Conservation (phyloP, 2,329 filamentous ascomycete genomes). For the Neonectria magnoliae region DNA sequence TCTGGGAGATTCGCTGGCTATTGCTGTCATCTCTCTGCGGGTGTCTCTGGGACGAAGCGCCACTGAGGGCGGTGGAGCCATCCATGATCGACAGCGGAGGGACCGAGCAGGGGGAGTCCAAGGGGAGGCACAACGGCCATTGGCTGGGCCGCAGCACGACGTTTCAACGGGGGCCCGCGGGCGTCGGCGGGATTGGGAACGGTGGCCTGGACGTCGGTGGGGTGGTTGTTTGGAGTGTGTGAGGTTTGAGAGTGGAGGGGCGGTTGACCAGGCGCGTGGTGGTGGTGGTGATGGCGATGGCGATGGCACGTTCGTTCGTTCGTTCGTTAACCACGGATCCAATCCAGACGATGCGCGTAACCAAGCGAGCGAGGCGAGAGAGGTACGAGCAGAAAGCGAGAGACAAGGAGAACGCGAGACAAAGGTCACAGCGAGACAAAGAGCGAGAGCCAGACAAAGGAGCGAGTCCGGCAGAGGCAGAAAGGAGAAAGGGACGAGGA, state of each 20-base stretch:
- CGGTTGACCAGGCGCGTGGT: slow-evolving; percentile 10
- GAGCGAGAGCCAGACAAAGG: background rate
- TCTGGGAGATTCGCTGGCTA: background rate
- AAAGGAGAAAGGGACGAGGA: background rate
- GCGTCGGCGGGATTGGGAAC: slow-evolving; percentile 17
- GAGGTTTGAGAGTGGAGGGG: slow-evolving; percentile 21
- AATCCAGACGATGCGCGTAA: background rate
- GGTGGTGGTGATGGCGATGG: background rate
- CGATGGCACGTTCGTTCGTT: background rate
- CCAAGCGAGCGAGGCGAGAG: background rate
- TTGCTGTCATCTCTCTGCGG: background rate
- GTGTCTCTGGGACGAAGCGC: slow-evolving; percentile 26
- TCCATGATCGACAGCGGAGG: slow-evolving; percentile 29
- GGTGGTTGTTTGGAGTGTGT: slow-evolving; percentile 17
- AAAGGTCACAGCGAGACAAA: too few relatives aligned
- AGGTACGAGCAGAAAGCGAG: background rate
- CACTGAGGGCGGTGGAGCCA: slow-evolving; percentile 32
- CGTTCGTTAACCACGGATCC: background rate
- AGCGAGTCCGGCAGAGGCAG: background rate
- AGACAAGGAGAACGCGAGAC: background rate
- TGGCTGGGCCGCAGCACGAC: slow-evolving; percentile 23
- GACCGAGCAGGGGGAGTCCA: slow-evolving; percentile 18
- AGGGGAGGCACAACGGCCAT: slow-evolving; percentile 27
- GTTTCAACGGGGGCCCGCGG: slow-evolving; percentile 19
- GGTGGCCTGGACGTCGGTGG: background rate